Percentiles rank a stretch among this genome's conserved stretches.
These are phyloP conservation scores for Cladosporium austrohemisphaericum DNA, from an alignment of 2,329 filamentous ascomycete species.

Conservation along the genomic window DNA sequence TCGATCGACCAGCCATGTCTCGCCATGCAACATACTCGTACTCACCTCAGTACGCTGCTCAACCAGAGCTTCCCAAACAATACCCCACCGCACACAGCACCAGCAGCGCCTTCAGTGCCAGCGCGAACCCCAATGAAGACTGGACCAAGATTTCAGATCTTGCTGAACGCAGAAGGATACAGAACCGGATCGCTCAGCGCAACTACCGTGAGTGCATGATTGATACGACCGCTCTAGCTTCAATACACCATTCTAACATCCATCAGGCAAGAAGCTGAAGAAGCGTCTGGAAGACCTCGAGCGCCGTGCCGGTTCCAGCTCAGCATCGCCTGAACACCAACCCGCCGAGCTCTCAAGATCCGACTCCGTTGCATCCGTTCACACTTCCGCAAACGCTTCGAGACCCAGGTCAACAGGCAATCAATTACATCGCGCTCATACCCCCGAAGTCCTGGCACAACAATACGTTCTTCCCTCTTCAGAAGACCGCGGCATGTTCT, in stretches of 20 bases:
- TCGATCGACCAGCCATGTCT: conserved; percentile 38
- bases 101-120: conserved; percentile 91
- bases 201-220: conserved; percentile 76
- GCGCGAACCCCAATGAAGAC: conserved; percentile 93
- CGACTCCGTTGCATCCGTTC: conserved; percentile 17
- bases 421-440: conserved; percentile 22
- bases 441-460: conserved; percentile 23
- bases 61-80: conserved; percentile 50
- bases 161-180: conserved; percentile 86
- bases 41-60: conserved; percentile 34
- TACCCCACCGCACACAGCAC: conserved; percentile 72
- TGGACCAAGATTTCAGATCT: conserved; percentile 99
- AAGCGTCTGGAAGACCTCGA: conserved; percentile 81
- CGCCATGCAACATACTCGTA: conserved; percentile 45
- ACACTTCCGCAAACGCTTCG: conserved; percentile 13
- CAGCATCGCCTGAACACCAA: conserved; percentile 56
- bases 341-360: conserved; percentile 50
- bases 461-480: conserved; percentile 29
- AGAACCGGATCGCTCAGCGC: conserved; percentile 95
- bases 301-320: conserved; percentile 66
- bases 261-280: conserved; percentile 83
- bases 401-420: conserved; percentile 27
- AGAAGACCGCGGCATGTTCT: conserved; percentile 64
- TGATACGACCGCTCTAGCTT: not conserved
- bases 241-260: not conserved